Conservation (phyloP, 306 rosid species). For the Ormosia semicastrata region DNA sequence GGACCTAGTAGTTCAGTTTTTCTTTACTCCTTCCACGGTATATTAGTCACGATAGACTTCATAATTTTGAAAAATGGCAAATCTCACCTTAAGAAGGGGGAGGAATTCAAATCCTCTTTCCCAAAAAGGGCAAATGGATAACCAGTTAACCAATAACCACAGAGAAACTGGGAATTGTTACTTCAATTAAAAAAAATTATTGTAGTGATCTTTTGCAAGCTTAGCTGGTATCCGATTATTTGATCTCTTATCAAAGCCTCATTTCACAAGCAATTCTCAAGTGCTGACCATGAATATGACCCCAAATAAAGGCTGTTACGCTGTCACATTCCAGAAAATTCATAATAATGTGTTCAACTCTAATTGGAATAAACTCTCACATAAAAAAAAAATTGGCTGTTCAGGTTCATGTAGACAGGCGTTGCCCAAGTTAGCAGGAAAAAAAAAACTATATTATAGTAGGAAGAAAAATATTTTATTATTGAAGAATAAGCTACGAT, state of each 20-base stretch:
- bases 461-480: slow-evolving; percentile 1
- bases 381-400: neutral
- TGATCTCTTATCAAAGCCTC: neutral
- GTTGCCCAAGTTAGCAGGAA: neutral
- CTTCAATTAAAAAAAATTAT: neutral
- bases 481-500: neutral
- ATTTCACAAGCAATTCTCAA: neutral
- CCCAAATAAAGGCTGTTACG: neutral
- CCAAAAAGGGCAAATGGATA: neutral
- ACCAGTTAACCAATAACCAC: neutral
- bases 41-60: neutral
- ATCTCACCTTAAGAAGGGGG: neutral
- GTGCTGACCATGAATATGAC: neutral
- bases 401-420: slow-evolving; percentile 22
- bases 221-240: neutral
- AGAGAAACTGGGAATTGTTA: neutral
- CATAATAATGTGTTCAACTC: neutral
- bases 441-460: neutral
- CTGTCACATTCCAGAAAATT: neutral
- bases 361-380: neutral
- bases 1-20: neutral
- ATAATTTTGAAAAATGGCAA: neutral
- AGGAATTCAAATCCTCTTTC: neutral
- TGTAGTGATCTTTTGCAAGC: neutral
- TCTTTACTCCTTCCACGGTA: neutral